Evolutionary conservation across 768 basidiomycete genomes (phyloP).

Genomic region (Plicaturopsis crispa): DNA sequence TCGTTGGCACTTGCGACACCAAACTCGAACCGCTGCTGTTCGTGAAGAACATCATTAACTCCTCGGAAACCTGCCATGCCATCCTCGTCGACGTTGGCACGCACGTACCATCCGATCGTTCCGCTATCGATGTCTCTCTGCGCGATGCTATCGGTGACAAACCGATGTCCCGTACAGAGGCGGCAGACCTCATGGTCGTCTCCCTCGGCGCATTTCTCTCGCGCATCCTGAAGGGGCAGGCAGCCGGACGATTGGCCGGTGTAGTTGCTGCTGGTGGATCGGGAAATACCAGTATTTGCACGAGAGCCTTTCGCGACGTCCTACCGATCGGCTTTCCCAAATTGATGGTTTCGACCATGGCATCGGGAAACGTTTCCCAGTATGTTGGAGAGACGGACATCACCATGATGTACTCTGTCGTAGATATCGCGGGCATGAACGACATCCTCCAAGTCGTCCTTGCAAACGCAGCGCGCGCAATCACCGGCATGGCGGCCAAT

Average conservation of each 20-base stretch:
- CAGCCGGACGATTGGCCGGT: constrained; percentile 15
- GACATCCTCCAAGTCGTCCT: constrained; percentile 13
- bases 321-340: constrained; percentile 22
- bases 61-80: constrained; percentile 13
- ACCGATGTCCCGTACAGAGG: constrained; percentile 6
- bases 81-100: constrained; percentile 18
- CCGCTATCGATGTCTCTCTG: constrained; percentile 15
- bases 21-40: constrained; percentile 16
- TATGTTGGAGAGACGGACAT: constrained; percentile 24
- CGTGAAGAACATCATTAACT: constrained; percentile 12
- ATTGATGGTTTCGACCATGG: constrained; percentile 22
- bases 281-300: constrained; percentile 17
- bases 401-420: constrained; percentile 24
- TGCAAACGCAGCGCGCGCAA: constrained; percentile 19
- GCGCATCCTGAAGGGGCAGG: constrained; percentile 6
- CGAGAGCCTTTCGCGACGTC: constrained; percentile 13
- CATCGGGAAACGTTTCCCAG: constrained; percentile 15
- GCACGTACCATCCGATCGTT: constrained; percentile 9
- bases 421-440: constrained; percentile 21
- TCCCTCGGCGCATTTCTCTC: constrained; percentile 13
- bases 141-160: constrained; percentile 11
- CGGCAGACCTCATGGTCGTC: constrained; percentile 12
- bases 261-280: constrained; percentile 17
- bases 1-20: constrained; percentile 21
- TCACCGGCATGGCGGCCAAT: constrained; percentile 15